phyloP scores from a whole-genome alignment of 768 basidiomycete species.

The Amanita pallidorosea region DNA sequence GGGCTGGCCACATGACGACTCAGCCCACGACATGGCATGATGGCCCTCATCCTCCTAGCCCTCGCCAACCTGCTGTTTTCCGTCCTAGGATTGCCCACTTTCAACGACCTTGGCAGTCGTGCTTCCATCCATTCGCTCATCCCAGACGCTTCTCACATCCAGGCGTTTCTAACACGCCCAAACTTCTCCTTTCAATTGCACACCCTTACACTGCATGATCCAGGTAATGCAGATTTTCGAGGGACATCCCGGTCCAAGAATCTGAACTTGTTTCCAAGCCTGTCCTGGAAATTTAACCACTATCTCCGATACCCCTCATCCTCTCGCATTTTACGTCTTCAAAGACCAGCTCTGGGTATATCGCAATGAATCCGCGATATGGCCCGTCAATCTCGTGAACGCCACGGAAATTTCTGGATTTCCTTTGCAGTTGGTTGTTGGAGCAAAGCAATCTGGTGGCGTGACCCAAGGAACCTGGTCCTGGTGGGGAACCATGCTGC shows the following conservation, averaged over 20 bases:
- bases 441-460: slow-evolving; percentile 25
- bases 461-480: slow-evolving; percentile 37
- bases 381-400: slow-evolving; percentile 44
- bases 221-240: slow-evolving; percentile 17
- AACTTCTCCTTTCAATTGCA: slow-evolving; percentile 2
- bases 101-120: slow-evolving; percentile 20
- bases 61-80: slow-evolving; percentile 12
- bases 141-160: slow-evolving; percentile 29
- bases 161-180: slow-evolving; percentile 19
- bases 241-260: background rate
- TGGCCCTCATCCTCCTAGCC: slow-evolving; percentile 9
- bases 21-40: background rate
- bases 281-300: slow-evolving; percentile 38
- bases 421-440: slow-evolving; percentile 38
- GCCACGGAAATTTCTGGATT: slow-evolving; percentile 29
- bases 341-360: slow-evolving; percentile 40
- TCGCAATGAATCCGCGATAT: slow-evolving; percentile 45
- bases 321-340: slow-evolving; percentile 45
- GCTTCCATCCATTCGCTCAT: slow-evolving; percentile 30
- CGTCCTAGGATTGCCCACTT: slow-evolving; percentile 28
- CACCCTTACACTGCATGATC: slow-evolving; percentile 8
- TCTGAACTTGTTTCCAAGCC: slow-evolving; percentile 19
- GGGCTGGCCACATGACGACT: background rate
- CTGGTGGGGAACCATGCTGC: slow-evolving; percentile 47
- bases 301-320: slow-evolving; percentile 17